Conservation (phyloP, 495 filamentous ascomycete species). For the Massariosphaeria phaeospora region DNA sequence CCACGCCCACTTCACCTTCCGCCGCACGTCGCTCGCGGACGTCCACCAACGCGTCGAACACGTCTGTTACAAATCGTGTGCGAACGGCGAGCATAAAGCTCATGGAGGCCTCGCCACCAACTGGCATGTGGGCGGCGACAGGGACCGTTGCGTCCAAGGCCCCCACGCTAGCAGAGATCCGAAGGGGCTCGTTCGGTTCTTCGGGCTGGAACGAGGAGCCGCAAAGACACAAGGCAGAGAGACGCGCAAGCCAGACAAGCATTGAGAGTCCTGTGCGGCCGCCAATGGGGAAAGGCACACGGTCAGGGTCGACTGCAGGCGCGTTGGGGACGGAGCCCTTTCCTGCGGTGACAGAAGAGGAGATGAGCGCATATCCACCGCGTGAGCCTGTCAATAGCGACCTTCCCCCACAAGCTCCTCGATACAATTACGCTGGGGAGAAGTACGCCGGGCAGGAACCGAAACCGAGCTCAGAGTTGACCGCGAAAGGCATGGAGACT, state of each 20-base stretch:
- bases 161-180: constrained; percentile 44
- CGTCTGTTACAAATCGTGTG: constrained; percentile 33
- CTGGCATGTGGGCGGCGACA: constrained; percentile 52
- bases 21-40: constrained; percentile 20
- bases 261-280: constrained; percentile 1
- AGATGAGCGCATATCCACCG: constrained; percentile 14
- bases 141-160: constrained; percentile 42
- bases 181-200: constrained; percentile 40
- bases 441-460: not conserved
- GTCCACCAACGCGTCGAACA: constrained; percentile 32
- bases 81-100: constrained; percentile 46
- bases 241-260: constrained; percentile 11
- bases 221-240: constrained; percentile 29
- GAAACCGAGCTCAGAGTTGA: constrained; percentile 1
- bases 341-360: constrained; percentile 30
- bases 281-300: not conserved
- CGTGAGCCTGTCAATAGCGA: not conserved
- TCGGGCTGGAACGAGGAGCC: constrained; percentile 42
- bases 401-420: not conserved
- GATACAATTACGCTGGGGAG: constrained; percentile 12
- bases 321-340: constrained; percentile 22
- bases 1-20: constrained; percentile 9
- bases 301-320: not conserved
- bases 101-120: constrained; percentile 46
- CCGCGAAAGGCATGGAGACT: not conserved